Base-by-base conservation (phyloP, 1,139 yeast genomes). In the Yarrowia galli region DNA sequence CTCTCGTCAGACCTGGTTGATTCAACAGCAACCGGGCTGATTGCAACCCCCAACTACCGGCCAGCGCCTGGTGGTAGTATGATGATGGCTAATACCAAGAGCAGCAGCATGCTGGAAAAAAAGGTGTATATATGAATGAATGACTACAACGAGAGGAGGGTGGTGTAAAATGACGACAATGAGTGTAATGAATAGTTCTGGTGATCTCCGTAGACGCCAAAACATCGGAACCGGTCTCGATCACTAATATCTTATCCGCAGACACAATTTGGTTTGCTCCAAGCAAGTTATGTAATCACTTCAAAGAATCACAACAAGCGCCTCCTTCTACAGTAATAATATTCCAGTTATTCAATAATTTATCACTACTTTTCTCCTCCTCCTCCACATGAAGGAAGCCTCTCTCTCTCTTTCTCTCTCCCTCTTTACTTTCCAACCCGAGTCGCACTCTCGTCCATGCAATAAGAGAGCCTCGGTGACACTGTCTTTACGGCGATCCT, bases 91-190 rank as follows among this genome's bases (percentile, higher is more conserved):
- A 48, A 51, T 51, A 49, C 56, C 23, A 49, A 32, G 28, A 15
- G 35, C 60, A 53, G 32, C 60, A 20, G 32, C 60, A 35, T 13
- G 60, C 65, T 60, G 46, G 54, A 20, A 45, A 53, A 40, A 42
- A 56, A 40, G 48, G 63, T 56, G 63, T 56, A 56, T 40, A 56
- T 56, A 56, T 56, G 63, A 56, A 56, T 56, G 63, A 54, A 56
- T 56, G 48, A 56, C 48, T 25, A 38, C 35, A 23, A 32, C 28
- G 7, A 7, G 3, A n/a, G n/a, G n/a, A n/a, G n/a, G n/a, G n/a
- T n/a, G n/a, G n/a, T n/a, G n/a, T n/a, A n/a, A n/a, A n/a, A n/a
- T n/a, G n/a, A n/a, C n/a, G n/a, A n/a, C n/a, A n/a, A n/a, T n/a
- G n/a, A n/a, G n/a, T n/a, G n/a, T n/a, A n/a, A n/a, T n/a, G n/a